Percentiles rank a stretch among this genome's conserved stretches.
Conservation (phyloP, 2,329 filamentous ascomycete species). For the Coniella vitis region DNA sequence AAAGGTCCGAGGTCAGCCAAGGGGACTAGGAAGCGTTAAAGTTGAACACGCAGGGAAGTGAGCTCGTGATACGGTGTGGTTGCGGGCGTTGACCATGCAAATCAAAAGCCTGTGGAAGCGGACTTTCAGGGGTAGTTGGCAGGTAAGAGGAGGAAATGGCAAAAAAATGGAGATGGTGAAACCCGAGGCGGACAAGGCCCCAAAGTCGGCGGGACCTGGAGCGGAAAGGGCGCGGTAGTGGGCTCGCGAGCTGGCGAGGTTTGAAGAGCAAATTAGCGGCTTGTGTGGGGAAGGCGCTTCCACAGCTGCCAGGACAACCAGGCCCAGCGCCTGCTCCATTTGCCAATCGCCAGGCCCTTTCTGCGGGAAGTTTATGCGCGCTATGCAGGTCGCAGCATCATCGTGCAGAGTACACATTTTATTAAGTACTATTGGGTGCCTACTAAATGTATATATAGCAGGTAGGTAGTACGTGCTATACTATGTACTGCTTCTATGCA, state of each 20-base stretch:
- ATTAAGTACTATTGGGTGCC: too few relatives aligned
- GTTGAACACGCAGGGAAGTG: neutral
- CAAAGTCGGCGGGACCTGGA: neutral
- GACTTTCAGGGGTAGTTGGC: neutral
- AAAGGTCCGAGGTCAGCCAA: too few relatives aligned
- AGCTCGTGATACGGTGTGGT: neutral
- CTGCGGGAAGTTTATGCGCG: neutral
- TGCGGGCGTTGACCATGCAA: too few relatives aligned
- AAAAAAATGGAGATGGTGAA: slow-evolving; percentile 13
- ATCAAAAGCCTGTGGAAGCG: slow-evolving; percentile 6
- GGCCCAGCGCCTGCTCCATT: neutral
- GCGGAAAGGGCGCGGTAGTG: slow-evolving; percentile 9
- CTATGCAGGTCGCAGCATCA: neutral
- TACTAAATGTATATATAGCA: too few relatives aligned
- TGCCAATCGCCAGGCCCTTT: neutral
- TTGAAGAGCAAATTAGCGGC: slow-evolving; percentile 10
- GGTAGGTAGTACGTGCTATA: too few relatives aligned
- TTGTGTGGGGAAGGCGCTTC: slow-evolving; percentile 7
- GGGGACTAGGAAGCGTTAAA: too few relatives aligned
- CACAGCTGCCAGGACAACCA: neutral
- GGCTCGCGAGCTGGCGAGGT: slow-evolving; percentile 2
- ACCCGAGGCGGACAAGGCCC: slow-evolving; percentile 8
- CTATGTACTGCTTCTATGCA: too few relatives aligned
- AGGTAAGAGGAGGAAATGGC: slow-evolving; percentile 6
- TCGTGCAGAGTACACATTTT: neutral